Evolutionary conservation across 1,284 basidiomycete genomes (phyloP), one percentile per base, ranked within the genome.

Genomic region (Schizopora paradoxa): DNA sequence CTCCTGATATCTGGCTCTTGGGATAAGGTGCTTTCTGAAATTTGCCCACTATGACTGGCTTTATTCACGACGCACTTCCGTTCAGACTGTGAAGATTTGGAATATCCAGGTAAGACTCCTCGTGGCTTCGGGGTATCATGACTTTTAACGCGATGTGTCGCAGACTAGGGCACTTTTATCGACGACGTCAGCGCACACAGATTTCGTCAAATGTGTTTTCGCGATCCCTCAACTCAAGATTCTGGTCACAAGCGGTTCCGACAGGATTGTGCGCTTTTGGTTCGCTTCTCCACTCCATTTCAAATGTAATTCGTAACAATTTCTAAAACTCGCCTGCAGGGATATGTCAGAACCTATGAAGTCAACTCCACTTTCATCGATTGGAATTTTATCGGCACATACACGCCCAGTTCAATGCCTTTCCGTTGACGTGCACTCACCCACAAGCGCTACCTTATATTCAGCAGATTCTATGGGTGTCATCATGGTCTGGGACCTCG

Each of bases 191-290:
- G 88, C 82, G 0, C 92, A 96, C 58, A 69, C 73, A 0, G 92
- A 96, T 64, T 96, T 96, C 56, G 76, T 96, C 49, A 96, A 95
- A 66, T 71, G 76, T 23, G 66, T 95, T 21, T 71, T 82, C 32
- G 77, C 88, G 22, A 66, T 93, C 11, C 78, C 86, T 1, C 65
- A 73, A 1, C 67, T 82, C 6, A 66, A 73, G 4, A 63, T 93
- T 11, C 66, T 98, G 21, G 69, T 94, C 6, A 94, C 93, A 0
- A 88, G 88, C 13, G 83, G 91, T 18, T 96, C 94, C 5, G 95
- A 99, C 65, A 92, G 93, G 57, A 79, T 84, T 11, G 71, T 94
- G 36, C 79, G 91, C 49, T 72, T 97, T 50, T 97, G 94, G 93
- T 91, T 72, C 48, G 60, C 69, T 5, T 13, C n/a, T 16, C 14